Percentiles rank a stretch among this genome's conserved stretches.
These are phyloP conservation scores for Cyclaneusma minus DNA, from an alignment of 2,329 filamentous ascomycete genomes.

Conservation along the genomic window DNA sequence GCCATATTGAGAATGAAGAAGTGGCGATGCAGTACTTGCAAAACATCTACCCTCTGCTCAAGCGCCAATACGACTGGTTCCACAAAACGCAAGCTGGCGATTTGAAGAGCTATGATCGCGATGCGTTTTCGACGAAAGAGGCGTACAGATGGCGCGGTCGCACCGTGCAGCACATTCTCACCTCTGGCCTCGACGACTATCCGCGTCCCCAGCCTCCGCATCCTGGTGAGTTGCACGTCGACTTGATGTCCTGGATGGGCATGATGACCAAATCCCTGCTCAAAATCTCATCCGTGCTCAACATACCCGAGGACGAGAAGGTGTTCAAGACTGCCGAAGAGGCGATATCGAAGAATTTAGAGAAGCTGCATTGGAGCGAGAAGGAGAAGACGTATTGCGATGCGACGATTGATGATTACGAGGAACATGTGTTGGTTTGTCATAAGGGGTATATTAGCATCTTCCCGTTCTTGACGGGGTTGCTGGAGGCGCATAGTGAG, in stretches of 20 bases:
- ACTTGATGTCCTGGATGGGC: constrained; percentile 94
- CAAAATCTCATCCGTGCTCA: constrained; percentile 64
- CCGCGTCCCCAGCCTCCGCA: constrained; percentile 86
- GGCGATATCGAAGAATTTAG: constrained; percentile 72
- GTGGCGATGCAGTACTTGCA: constrained; percentile 57
- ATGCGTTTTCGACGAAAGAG: constrained; percentile 78
- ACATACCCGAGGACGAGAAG: constrained; percentile 57
- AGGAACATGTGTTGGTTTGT: constrained; percentile 79
- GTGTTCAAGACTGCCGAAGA: constrained; percentile 57
- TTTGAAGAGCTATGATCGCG: constrained; percentile 78
- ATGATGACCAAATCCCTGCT: constrained; percentile 80
- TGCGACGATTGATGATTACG: constrained; percentile 86
- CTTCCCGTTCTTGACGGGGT: constrained; percentile 78
- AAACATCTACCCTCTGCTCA: constrained; percentile 71
- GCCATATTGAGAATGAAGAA: constrained; percentile 51
- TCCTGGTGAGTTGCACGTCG: constrained; percentile 87
- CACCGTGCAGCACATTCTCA: constrained; percentile 72
- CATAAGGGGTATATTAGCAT: constrained; percentile 94
- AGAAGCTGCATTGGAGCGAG: constrained; percentile 86
- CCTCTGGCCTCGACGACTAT: constrained; percentile 92
- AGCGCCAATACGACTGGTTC: constrained; percentile 90
- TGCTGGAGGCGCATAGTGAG: constrained; percentile 58
- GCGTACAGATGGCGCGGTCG: constrained; percentile 92
- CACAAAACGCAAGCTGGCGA: constrained; percentile 81
- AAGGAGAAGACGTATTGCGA: constrained; percentile 78